These are phyloP conservation scores for Rickenella mellea DNA, from an alignment of 768 basidiomycete species.

Conservation along the genomic window DNA sequence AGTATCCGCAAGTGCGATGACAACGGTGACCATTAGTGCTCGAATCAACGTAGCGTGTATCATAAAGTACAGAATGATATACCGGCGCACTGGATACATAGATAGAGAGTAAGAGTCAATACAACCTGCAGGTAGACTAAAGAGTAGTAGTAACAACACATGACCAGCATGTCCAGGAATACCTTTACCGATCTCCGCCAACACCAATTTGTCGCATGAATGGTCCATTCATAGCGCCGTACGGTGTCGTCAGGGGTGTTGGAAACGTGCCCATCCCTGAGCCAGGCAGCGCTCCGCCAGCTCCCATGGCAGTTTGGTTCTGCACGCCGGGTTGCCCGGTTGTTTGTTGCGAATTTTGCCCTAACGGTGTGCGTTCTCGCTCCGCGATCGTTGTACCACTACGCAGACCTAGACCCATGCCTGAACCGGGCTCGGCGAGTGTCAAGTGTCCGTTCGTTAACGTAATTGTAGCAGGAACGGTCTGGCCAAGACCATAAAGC, in stretches of 20 bases:
- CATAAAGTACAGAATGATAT: not conserved
- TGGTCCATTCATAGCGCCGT: constrained; percentile 57
- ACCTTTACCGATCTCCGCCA: not conserved
- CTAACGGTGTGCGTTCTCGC: constrained; percentile 31
- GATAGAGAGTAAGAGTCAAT: not conserved
- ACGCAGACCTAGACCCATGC: constrained; percentile 23
- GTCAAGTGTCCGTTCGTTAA: constrained; percentile 61
- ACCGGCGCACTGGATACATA: constrained; percentile 1
- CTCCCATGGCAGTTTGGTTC: constrained; percentile 31
- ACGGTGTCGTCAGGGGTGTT: constrained; percentile 33
- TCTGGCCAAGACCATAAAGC: constrained; percentile 76
- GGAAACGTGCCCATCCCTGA: constrained; percentile 41
- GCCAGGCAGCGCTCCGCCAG: constrained; percentile 7
- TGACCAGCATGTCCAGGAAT: not conserved
- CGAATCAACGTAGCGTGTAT: too few relatives aligned
- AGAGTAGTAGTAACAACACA: not conserved
- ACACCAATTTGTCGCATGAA: constrained; percentile 37
- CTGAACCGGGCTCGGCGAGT: constrained; percentile 34
- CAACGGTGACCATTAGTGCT: too few relatives aligned
- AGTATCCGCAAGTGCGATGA: too few relatives aligned
- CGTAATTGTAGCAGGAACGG: constrained; percentile 16
- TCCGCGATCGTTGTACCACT: constrained; percentile 78
- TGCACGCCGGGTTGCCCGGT: constrained; percentile 40
- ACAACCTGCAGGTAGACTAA: not conserved
- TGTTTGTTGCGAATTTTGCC: constrained; percentile 39